Conservation (phyloP, 805 yeast genomes). For the Candida vartiovaarae region DNA sequence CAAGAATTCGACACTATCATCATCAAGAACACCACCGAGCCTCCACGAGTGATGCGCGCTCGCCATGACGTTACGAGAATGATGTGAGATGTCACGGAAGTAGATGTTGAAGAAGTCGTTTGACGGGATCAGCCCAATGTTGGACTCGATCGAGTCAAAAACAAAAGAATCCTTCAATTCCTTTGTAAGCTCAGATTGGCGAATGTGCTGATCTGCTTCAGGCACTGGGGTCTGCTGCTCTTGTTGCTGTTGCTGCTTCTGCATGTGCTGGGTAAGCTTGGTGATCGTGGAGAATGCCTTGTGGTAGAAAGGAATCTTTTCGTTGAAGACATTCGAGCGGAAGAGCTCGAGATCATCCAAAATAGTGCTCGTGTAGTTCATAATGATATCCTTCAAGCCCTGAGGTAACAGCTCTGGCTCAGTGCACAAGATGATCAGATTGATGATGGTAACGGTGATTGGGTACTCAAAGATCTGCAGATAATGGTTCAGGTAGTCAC, state of each 20-base stretch:
- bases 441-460: constrained; percentile 8
- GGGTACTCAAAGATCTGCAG: constrained; percentile 10
- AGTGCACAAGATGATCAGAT: constrained; percentile 8
- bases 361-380: constrained; percentile 6
- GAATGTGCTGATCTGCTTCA: not conserved
- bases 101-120: constrained; percentile 19
- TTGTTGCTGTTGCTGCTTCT: not conserved
- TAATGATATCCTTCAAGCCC: constrained; percentile 8
- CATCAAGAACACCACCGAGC: constrained; percentile 4
- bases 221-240: not conserved
- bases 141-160: constrained; percentile 14
- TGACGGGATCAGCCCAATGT: constrained; percentile 15
- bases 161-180: constrained; percentile 13
- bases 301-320: constrained; percentile 13
- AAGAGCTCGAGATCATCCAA: constrained; percentile 9
- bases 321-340: constrained; percentile 10
- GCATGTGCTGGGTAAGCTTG: not conserved
- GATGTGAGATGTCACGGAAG: constrained; percentile 11
- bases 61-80: constrained; percentile 4
- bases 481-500: constrained; percentile 9
- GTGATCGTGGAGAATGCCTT: constrained; percentile 9
- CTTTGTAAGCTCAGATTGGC: constrained; percentile 6
- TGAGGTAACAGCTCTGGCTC: constrained; percentile 11
- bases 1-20: constrained; percentile 10
- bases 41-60: constrained; percentile 4